Evolutionary conservation across 306 rosid species (phyloP).

Genomic region (Vigna trinervia): DNA sequence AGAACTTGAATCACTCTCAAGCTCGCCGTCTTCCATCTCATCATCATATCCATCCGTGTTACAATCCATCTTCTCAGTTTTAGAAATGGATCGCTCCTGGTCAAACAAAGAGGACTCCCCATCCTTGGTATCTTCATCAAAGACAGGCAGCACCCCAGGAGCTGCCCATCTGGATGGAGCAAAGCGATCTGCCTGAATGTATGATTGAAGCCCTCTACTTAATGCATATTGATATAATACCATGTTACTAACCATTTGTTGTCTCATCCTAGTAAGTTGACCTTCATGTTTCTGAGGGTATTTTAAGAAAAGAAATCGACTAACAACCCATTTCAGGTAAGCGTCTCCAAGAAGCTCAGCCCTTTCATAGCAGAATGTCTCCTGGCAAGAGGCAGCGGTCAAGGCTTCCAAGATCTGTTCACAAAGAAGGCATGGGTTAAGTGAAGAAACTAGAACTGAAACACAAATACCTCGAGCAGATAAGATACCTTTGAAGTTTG

Average conservation of each 20-base stretch:
- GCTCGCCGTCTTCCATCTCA: constrained; percentile 93
- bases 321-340: constrained; percentile 96
- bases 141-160: constrained; percentile 97
- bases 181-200: constrained; percentile 97
- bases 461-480: constrained; percentile 42
- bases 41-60: constrained; percentile 60
- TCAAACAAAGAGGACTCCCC: constrained; percentile 86
- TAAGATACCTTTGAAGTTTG: constrained; percentile 73
- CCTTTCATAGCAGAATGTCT: constrained; percentile 98
- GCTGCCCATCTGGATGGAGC: constrained; percentile 99
- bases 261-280: constrained; percentile 99
- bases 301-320: constrained; percentile 92
- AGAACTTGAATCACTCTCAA: constrained; percentile 91
- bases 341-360: constrained; percentile 99
- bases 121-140: constrained; percentile 89
- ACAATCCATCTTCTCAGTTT: constrained; percentile 49
- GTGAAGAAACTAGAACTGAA: constrained; percentile 37
- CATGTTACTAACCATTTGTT: constrained; percentile 98
- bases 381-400: constrained; percentile 99
- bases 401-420: constrained; percentile 96
- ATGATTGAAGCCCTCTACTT: constrained; percentile 88
- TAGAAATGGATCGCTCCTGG: constrained; percentile 56
- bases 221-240: constrained; percentile 87
- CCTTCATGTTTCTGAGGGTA: constrained; percentile 99
- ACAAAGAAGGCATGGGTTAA: constrained; percentile 38